Percentiles rank a stretch among this genome's conserved stretches.
Evolutionary conservation across 2,329 filamentous ascomycete genomes (phyloP).

Genomic region (Elsinoe arachidis): DNA sequence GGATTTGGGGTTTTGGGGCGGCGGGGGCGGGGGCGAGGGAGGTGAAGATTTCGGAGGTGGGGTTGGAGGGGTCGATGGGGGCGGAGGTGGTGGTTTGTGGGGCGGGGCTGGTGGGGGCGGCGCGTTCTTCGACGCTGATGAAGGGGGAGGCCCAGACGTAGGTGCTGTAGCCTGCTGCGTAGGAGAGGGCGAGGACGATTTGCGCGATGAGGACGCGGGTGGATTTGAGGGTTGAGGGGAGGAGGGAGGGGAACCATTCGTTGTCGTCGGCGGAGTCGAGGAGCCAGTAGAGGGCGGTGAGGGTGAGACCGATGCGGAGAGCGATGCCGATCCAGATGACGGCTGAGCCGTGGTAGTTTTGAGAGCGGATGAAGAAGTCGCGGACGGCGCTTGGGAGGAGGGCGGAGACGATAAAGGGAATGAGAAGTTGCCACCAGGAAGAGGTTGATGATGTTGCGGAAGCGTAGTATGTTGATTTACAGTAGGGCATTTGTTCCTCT

Average conservation of each 20-base stretch:
- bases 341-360: constrained; percentile 80
- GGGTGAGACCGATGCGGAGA: constrained; percentile 65
- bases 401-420: constrained; percentile 67
- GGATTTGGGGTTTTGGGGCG: constrained; percentile 48
- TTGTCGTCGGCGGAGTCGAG: constrained; percentile 82
- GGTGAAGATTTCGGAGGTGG: constrained; percentile 28
- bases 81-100: constrained; percentile 19
- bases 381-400: constrained; percentile 66
- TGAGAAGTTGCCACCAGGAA: constrained; percentile 74
- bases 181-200: constrained; percentile 65
- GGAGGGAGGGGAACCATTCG: constrained; percentile 61
- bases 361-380: constrained; percentile 70
- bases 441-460: constrained; percentile 88
- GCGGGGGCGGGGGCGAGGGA: constrained; percentile 22
- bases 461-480: constrained; percentile 89
- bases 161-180: constrained; percentile 75
- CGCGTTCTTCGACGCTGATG: constrained; percentile 55
- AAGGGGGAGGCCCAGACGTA: constrained; percentile 82
- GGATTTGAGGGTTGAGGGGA: constrained; percentile 58
- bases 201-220: constrained; percentile 72
- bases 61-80: constrained; percentile 32
- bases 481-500: constrained; percentile 97
- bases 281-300: constrained; percentile 76
- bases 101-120: neutral
- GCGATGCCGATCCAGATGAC: constrained; percentile 74